Base-by-base conservation (phyloP, 495 filamentous ascomycete species). In the Physcia stellaris region DNA sequence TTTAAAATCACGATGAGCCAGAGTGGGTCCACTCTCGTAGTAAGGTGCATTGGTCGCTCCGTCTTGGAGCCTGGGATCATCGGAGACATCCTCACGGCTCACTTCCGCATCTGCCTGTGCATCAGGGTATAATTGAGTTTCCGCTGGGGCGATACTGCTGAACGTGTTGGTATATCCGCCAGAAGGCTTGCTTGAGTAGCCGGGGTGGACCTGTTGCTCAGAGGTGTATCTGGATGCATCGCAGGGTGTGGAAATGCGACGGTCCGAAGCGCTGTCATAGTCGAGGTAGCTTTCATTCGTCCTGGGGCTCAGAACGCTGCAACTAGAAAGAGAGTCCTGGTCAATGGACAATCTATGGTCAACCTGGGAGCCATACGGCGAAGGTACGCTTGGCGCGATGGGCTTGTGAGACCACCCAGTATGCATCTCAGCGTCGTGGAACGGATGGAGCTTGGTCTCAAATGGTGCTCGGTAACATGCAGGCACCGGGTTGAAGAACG, bases 121-220 rank as follows among this genome's bases (percentile, higher is more conserved):
- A 15, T 40, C 37, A 1, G 37, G 37, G 18, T 2, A 32, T 30
- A 30, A 28, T n/a, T 40, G 37, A 13, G 32, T 40, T 17, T 40
- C 24, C 24, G 24, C 10, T 5, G 28, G 37, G 16, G 24, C 27
- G 4, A n/a, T 26, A 11, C 20, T 37, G 24, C 3, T n/a, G n/a
- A 26, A 39, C 3, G 22, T 16, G 9, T 9, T 12, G n/a, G 17
- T 30, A 16, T n/a, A 15, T 4, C 9, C 23, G 22, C 23, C 24
- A 30, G 26, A 13, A 28, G 13, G 13, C 7, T 7, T 28, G 26
- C 30, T 22, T 17, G 24, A 12, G 24, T 16, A 13, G 26, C 21
- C 37, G 11, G 6, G 13, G 27, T 18, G 26, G 29, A 40, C 24
- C 19, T 26, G 10, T 24, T 17, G 20, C 9, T 28, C 9, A 13